These are phyloP conservation scores for Ogataea methanolica DNA, from an alignment of 805 yeast species.

Conservation along the genomic window DNA sequence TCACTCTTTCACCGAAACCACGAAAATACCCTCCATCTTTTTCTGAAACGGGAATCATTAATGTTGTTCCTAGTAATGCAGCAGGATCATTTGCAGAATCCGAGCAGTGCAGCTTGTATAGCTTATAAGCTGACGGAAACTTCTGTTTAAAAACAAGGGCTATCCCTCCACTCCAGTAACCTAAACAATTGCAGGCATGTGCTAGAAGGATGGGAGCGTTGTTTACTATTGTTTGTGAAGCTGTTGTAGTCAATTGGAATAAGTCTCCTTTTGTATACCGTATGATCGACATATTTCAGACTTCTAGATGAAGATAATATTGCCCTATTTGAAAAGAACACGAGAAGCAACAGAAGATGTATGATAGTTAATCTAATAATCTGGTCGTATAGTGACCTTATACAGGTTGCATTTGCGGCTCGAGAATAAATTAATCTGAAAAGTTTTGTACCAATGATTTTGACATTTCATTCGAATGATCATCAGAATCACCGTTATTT, in stretches of 20 bases:
- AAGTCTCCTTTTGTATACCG: slow-evolving; percentile 55
- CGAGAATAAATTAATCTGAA: too few relatives aligned
- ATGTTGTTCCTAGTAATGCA: slow-evolving; percentile 50
- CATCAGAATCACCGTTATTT: not conserved
- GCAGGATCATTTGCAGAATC: slow-evolving; percentile 16
- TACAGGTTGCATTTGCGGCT: too few relatives aligned
- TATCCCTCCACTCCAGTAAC: slow-evolving; percentile 84
- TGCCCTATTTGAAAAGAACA: too few relatives aligned
- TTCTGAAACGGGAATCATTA: slow-evolving; percentile 35
- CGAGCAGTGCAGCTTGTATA: slow-evolving; percentile 43
- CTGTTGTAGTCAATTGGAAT: slow-evolving; percentile 33
- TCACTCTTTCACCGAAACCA: slow-evolving; percentile 19
- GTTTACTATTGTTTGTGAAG: slow-evolving; percentile 5
- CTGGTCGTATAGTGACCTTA: too few relatives aligned
- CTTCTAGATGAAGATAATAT: too few relatives aligned
- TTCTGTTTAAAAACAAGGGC: slow-evolving; percentile 51
- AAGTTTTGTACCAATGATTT: too few relatives aligned
- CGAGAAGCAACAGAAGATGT: too few relatives aligned
- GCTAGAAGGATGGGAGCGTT: slow-evolving; percentile 45
- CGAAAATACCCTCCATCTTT: slow-evolving; percentile 31
- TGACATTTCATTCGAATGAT: too few relatives aligned
- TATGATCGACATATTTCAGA: slow-evolving; percentile 17
- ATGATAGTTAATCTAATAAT: too few relatives aligned
- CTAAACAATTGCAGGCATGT: slow-evolving; percentile 78
- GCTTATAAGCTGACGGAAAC: slow-evolving; percentile 54